Evolutionary conservation across 2,329 filamentous ascomycete genomes (phyloP).

Genomic region (Xylariaceae sp.): DNA sequence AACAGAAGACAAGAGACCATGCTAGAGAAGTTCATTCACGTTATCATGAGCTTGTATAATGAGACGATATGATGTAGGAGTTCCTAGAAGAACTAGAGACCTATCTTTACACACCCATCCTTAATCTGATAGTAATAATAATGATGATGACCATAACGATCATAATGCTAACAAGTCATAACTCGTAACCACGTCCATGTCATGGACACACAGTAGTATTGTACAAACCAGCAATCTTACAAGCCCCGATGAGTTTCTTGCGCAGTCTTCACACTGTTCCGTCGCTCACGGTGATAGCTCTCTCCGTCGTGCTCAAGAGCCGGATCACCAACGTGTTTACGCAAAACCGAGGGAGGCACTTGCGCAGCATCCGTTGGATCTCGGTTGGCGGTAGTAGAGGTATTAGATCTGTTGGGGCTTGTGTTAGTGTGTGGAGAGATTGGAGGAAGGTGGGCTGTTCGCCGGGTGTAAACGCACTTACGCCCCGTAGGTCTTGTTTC

Average conservation of each 20-base stretch:
- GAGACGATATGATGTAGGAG: too few species aligned
- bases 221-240: too few species aligned
- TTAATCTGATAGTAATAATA: too few species aligned
- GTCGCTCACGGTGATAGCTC: conserved; percentile 39
- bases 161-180: too few species aligned
- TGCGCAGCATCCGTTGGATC: conserved; percentile 55
- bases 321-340: conserved; percentile 44
- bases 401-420: neutral
- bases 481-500: conserved; percentile 48
- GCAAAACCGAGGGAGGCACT: conserved; percentile 52
- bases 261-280: conserved; percentile 43
- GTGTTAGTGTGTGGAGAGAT: neutral
- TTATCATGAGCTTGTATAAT: too few species aligned
- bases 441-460: neutral
- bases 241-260: conserved; percentile 48
- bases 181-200: too few species aligned
- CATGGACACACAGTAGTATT: too few species aligned
- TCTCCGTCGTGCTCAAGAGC: conserved; percentile 42
- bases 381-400: conserved; percentile 16
- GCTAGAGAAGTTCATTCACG: too few species aligned
- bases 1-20: too few species aligned
- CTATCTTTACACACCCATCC: too few species aligned
- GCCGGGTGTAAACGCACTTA: conserved; percentile 35
- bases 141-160: too few species aligned
- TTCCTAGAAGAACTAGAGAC: too few species aligned